These are phyloP conservation scores for Zoysia japonica DNA, from an alignment of 176 grass and related monocot species.

Conservation along the genomic window DNA sequence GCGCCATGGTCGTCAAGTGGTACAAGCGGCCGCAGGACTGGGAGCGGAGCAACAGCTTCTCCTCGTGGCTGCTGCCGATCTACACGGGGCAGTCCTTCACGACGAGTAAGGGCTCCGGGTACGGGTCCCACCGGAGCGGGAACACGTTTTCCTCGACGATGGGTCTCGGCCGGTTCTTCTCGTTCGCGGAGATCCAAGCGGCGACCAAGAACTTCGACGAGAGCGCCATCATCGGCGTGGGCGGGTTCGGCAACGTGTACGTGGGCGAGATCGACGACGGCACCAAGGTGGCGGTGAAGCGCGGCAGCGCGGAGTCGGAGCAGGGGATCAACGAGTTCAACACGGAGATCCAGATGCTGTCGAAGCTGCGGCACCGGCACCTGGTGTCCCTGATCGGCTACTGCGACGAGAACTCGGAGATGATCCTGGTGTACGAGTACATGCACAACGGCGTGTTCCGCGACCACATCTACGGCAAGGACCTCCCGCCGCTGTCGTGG, in stretches of 20 bases:
- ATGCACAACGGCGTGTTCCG: not conserved
- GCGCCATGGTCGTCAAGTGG: constrained; percentile 86
- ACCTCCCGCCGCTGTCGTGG: constrained; percentile 41
- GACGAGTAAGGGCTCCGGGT: constrained; percentile 56
- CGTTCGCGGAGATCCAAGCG: constrained; percentile 71
- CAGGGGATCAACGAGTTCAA: constrained; percentile 97
- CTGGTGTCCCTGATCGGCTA: not conserved
- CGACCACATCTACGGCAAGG: constrained; percentile 64
- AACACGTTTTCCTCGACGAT: constrained; percentile 76
- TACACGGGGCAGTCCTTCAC: constrained; percentile 75
- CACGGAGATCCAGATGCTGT: constrained; percentile 38
- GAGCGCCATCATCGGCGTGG: constrained; percentile 85
- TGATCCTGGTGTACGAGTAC: not conserved
- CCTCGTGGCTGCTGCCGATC: constrained; percentile 90
- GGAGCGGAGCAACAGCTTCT: constrained; percentile 91
- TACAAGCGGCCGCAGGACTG: constrained; percentile 81
- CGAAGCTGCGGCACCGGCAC: not conserved
- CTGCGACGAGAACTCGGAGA: not conserved
- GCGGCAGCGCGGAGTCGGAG: constrained; percentile 89
- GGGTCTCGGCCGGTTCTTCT: constrained; percentile 74
- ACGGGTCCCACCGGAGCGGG: constrained; percentile 74
- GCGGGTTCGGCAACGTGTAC: constrained; percentile 98
- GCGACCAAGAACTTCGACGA: constrained; percentile 85
- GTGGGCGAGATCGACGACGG: constrained; percentile 80
- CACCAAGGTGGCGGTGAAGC: constrained; percentile 89